Evolutionary conservation across 768 basidiomycete species (phyloP), one percentile per base, ranked within the genome.

Genomic region (Calocybe gangraenosa): DNA sequence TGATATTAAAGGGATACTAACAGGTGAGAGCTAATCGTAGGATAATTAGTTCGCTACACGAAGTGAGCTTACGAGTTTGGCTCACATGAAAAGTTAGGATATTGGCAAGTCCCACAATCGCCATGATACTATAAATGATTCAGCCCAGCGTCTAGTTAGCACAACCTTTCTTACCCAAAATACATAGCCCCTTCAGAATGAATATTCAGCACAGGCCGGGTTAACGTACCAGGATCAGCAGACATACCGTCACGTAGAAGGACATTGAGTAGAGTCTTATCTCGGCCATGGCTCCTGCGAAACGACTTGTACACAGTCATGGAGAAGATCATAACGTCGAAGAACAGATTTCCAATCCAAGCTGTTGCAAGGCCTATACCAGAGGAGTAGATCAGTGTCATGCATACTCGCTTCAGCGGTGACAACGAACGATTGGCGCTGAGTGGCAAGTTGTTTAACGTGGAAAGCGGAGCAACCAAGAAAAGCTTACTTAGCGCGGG

Each of bases 201-300:
- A 21, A 28, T n/a, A 7, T 49, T 47, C 11, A 42, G 28, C 10
- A 19, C 18, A 7, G 15, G 13, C 28, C 4, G 0, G 18, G 34
- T 36, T 32, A 20, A 32, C 14, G n/a, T n/a, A n/a, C n/a, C n/a
- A 40, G 17, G 20, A 30, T 15, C 6, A 17, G 10, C 4, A 32
- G 30, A 55, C 63, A 19, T 43, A 72, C 73, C 73, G 51, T 75
- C 73, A 13, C 71, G 65, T 15, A 73, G 48, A n/a, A 75, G 51
- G n/a, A 68, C 44, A 25, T 52, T 41, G 23, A 70, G 37, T 23
- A 74, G 52, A 2, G 51, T 54, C 2, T 52, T 44, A 13, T 54
- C 43, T 11, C 54, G 49, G 14, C 51, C 46, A 6, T 56, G 53
- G 21, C 47, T 54, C 21, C 55, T 50, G n/a, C 42, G 46, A 21